A percentile compares a stretch with the other conserved stretches of the same genome.
These are phyloP conservation scores for Diaporthe eres DNA, from an alignment of 2,329 filamentous ascomycete species.

Conservation along the genomic window DNA sequence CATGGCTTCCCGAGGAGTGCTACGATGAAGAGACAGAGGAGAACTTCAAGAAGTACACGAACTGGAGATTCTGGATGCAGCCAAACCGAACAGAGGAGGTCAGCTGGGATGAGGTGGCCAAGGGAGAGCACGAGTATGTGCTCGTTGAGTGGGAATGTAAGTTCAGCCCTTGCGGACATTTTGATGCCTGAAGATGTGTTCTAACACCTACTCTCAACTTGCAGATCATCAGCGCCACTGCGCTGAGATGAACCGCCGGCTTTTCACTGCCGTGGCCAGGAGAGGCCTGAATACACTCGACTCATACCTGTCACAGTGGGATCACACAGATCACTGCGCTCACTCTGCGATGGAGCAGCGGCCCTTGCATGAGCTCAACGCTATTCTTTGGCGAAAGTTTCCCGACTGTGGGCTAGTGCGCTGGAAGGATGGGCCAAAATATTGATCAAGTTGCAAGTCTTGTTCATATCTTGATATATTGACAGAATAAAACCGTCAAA, in stretches of 20 bases:
- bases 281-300: constrained; percentile 2
- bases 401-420: background rate
- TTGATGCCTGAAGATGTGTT: background rate
- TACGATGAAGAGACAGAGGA: constrained; percentile 33
- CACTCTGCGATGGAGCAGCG: constrained; percentile 22
- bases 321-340: constrained; percentile 11
- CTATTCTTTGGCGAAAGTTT: background rate
- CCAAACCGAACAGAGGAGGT: constrained; percentile 7
- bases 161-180: background rate
- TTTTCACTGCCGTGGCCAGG: background rate
- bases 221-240: constrained; percentile 1
- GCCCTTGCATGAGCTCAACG: background rate
- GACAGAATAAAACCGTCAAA: background rate
- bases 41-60: constrained; percentile 25
- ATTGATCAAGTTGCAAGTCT: background rate
- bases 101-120: constrained; percentile 26
- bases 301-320: constrained; percentile 1
- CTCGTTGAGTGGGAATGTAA: constrained; percentile 35
- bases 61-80: constrained; percentile 28
- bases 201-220: background rate
- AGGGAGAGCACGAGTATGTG: constrained; percentile 22
- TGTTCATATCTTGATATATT: background rate
- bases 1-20: constrained; percentile 25
- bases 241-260: background rate
- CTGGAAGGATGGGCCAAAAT: background rate